phyloP scores from a whole-genome alignment of 129 eudicot species.

The Tagetes patula region DNA sequence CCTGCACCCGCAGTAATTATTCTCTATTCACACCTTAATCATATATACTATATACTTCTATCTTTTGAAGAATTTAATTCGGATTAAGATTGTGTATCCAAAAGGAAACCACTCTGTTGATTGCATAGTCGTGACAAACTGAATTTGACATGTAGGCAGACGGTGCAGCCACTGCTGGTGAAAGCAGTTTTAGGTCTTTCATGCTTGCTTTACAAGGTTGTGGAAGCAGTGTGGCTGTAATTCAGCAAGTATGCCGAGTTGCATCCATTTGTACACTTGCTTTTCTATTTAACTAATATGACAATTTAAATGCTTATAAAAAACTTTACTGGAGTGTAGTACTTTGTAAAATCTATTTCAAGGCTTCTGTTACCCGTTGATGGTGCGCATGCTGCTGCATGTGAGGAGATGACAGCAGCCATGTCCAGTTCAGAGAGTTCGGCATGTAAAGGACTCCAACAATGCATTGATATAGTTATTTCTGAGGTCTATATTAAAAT shows the following conservation, averaged over 20 bases:
- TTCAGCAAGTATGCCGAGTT: conserved; percentile 75
- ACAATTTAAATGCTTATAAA: neutral
- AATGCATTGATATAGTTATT: conserved; percentile 87
- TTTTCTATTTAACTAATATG: conserved; percentile 1
- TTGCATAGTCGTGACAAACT: conserved; percentile 26
- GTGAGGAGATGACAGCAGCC: conserved; percentile 87
- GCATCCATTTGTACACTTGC: conserved; percentile 7
- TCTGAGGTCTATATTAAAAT: conserved; percentile 55
- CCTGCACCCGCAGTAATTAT: conserved; percentile 75
- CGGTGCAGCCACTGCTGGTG: conserved; percentile 88
- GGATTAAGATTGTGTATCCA: neutral
- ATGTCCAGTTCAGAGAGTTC: conserved; percentile 85
- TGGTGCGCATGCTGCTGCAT: conserved; percentile 91
- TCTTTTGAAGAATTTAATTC: neutral
- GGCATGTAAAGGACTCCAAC: conserved; percentile 90
- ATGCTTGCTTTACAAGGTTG: conserved; percentile 94
- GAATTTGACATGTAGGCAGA: conserved; percentile 64
- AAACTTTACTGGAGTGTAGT: conserved; percentile 37
- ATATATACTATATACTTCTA: neutral
- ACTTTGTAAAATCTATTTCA: conserved; percentile 76
- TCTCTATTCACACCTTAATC: conserved; percentile 18
- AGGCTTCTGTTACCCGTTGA: conserved; percentile 86
- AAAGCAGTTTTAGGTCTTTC: conserved; percentile 81
- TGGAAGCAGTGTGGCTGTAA: conserved; percentile 95
- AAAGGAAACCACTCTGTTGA: conserved; percentile 1